Evolutionary conservation across 2,329 filamentous ascomycete species (phyloP).

Genomic region (Grosmannia serpens): DNA sequence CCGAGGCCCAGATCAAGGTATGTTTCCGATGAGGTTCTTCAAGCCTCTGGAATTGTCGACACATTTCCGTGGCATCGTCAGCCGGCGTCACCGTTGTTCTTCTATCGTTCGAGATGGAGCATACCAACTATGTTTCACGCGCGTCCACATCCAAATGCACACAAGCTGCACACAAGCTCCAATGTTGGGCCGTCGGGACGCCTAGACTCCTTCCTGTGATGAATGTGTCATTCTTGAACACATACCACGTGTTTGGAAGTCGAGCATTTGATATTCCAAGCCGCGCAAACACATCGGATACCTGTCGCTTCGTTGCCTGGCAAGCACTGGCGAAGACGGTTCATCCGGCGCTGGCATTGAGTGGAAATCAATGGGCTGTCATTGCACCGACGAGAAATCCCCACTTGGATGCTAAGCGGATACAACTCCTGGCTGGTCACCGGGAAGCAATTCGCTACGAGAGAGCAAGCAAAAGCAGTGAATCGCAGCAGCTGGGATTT

Average conservation of each 20-base stretch:
- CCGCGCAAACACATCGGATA: conserved; percentile 31
- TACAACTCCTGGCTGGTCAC: conserved; percentile 15
- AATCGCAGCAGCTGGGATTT: conserved; percentile 23
- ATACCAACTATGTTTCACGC: background rate
- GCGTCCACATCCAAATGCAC: background rate
- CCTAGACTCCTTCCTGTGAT: conserved; percentile 27
- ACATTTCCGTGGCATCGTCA: conserved; percentile 16
- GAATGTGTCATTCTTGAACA: conserved; percentile 19
- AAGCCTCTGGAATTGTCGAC: conserved; percentile 62
- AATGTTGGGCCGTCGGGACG: conserved; percentile 11
- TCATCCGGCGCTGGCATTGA: conserved; percentile 4
- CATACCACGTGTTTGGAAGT: conserved; percentile 30
- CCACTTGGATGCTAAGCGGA: conserved; percentile 7
- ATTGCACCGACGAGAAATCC: background rate
- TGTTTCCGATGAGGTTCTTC: conserved; percentile 78
- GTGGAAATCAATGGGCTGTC: conserved; percentile 7
- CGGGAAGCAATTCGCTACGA: conserved; percentile 18
- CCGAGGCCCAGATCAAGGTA: conserved; percentile 99
- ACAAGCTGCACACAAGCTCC: conserved; percentile 6
- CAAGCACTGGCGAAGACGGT: conserved; percentile 29
- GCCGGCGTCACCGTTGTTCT: conserved; percentile 15
- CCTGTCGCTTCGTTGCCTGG: conserved; percentile 35
- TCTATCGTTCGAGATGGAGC: conserved; percentile 12
- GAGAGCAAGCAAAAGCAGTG: conserved; percentile 38
- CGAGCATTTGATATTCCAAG: conserved; percentile 38